These are phyloP conservation scores for Neurospora sp. DNA, from an alignment of 495 filamentous ascomycete genomes.

Conservation along the genomic window DNA sequence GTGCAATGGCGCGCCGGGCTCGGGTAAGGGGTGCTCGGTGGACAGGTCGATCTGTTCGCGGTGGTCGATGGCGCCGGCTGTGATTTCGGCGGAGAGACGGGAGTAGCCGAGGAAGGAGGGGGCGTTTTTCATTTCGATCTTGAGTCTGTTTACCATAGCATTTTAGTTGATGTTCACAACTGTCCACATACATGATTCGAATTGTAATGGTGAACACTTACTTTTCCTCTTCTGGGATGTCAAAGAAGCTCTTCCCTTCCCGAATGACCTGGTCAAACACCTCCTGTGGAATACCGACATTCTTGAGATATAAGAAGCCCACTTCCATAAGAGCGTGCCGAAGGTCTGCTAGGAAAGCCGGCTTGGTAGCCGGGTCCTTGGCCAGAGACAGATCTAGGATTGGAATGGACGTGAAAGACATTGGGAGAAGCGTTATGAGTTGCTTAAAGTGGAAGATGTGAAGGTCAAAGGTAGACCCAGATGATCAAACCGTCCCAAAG, in stretches of 20 bases:
- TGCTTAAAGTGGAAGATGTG: not conserved
- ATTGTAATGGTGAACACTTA: slow-evolving; percentile 8
- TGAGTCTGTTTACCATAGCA: slow-evolving; percentile 35
- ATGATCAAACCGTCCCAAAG: not conserved
- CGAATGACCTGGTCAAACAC: slow-evolving; percentile 58
- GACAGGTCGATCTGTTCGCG: slow-evolving; percentile 90
- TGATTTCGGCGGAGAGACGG: slow-evolving; percentile 52
- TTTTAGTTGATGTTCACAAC: not conserved
- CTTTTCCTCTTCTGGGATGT: slow-evolving; percentile 74
- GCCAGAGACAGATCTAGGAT: slow-evolving; percentile 68
- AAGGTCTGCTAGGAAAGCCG: slow-evolving; percentile 59
- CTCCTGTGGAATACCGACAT: slow-evolving; percentile 62
- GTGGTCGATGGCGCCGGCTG: slow-evolving; percentile 49
- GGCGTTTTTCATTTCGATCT: slow-evolving; percentile 84
- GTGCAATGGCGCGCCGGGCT: slow-evolving; percentile 55
- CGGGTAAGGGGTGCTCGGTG: slow-evolving; percentile 60
- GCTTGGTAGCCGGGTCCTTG: slow-evolving; percentile 55
- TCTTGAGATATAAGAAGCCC: slow-evolving; percentile 85
- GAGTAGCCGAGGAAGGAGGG: slow-evolving; percentile 55
- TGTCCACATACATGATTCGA: not conserved
- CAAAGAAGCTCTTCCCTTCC: slow-evolving; percentile 67
- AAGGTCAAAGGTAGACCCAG: not conserved
- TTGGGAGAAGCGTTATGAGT: slow-evolving; percentile 8
- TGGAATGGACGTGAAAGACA: slow-evolving; percentile 69
- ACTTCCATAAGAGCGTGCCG: slow-evolving; percentile 78